These are phyloP conservation scores for Scedosporium dehoogii DNA, from an alignment of 2,329 filamentous ascomycete species.

Conservation along the genomic window DNA sequence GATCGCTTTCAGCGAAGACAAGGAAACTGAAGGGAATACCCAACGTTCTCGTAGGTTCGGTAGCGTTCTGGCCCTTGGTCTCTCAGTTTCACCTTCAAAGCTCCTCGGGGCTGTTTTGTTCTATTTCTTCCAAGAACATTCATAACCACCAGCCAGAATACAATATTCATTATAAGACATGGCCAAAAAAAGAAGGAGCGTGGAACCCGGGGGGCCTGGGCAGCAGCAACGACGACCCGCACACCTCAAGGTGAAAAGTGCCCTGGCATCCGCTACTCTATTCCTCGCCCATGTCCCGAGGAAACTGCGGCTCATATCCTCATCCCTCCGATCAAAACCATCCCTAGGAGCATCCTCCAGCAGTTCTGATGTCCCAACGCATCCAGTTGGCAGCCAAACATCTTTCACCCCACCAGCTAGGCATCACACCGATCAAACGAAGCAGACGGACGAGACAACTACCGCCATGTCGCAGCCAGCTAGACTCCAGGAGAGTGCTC, in stretches of 20 bases:
- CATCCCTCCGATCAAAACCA: neutral
- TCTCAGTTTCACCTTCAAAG: too few relatives aligned
- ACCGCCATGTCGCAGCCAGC: neutral
- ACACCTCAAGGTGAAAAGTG: neutral
- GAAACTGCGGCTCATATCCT: neutral
- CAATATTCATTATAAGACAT: neutral
- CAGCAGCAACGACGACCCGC: neutral
- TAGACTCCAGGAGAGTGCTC: neutral
- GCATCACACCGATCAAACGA: neutral
- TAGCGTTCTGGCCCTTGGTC: too few relatives aligned
- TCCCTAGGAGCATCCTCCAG: neutral
- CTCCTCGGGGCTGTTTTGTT: too few relatives aligned
- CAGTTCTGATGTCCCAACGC: neutral
- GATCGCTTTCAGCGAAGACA: too few relatives aligned
- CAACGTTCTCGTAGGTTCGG: too few relatives aligned
- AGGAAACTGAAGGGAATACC: too few relatives aligned
- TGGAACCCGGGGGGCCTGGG: neutral
- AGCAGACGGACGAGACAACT: neutral
- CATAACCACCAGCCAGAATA: too few relatives aligned
- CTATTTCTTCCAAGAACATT: too few relatives aligned
- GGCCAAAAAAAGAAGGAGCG: conserved; percentile 2
- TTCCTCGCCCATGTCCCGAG: neutral
- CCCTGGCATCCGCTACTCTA: neutral
- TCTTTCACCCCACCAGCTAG: neutral
- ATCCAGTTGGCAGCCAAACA: neutral